A percentile compares a stretch with the other conserved stretches of the same genome.
Conservation (phyloP, 2,329 filamentous ascomycete species). For the Colletotrichum sp. region DNA sequence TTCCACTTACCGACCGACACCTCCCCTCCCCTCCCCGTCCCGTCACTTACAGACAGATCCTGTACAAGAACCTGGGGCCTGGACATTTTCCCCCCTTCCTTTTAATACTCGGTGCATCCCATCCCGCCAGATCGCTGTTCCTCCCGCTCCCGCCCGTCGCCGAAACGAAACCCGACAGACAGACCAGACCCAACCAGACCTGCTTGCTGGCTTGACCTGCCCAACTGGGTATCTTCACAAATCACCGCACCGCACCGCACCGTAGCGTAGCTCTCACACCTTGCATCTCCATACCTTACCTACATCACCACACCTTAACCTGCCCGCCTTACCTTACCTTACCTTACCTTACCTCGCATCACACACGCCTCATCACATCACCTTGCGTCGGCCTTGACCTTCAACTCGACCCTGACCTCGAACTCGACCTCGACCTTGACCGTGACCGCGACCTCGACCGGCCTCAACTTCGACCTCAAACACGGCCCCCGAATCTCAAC, state of each 20-base stretch:
- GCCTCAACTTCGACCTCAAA: background rate
- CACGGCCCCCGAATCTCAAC: background rate
- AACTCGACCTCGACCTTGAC: background rate
- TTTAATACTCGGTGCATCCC: constrained; percentile 11
- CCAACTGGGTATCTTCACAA: background rate
- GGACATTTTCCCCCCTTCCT: background rate
- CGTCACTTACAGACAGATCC: background rate
- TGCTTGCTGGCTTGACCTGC: background rate
- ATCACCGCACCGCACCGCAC: background rate
- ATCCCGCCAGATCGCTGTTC: constrained; percentile 20
- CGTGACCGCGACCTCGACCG: background rate
- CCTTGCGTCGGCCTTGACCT: background rate
- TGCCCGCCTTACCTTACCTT: background rate
- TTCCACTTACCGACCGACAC: background rate
- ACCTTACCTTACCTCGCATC: background rate
- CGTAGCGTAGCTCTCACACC: background rate
- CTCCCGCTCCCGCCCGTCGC: constrained; percentile 22
- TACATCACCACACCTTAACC: background rate
- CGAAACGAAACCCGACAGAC: constrained; percentile 16
- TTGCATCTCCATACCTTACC: background rate
- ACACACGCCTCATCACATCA: constrained; percentile 1
- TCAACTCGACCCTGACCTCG: background rate
- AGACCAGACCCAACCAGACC: constrained; percentile 3
- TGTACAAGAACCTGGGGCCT: background rate
- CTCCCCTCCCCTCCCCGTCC: background rate